Evolutionary conservation across 108 stramenopile species (phyloP).

Genomic region (Stephanodiscus minutulus): DNA sequence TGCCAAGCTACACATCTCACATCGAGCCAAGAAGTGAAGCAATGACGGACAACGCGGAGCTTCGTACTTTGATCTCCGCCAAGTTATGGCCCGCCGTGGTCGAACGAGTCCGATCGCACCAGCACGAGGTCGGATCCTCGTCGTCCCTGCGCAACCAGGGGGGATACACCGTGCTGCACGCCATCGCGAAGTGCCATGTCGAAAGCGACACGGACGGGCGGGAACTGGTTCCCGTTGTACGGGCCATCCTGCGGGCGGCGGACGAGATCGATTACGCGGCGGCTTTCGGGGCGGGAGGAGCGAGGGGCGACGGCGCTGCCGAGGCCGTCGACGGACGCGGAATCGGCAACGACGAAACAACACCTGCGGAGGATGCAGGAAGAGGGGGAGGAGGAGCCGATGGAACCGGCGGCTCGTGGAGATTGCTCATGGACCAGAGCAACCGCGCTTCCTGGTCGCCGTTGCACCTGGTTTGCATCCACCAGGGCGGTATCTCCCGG

Average conservation of each 20-base stretch:
- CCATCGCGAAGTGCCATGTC: constrained; percentile 30
- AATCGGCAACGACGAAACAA: constrained; percentile 3
- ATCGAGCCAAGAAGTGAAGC: neutral
- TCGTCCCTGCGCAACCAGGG: constrained; percentile 22
- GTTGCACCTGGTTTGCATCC: constrained; percentile 39
- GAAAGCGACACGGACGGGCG: constrained; percentile 5
- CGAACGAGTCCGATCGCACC: constrained; percentile 11
- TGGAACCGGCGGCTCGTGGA: constrained; percentile 29
- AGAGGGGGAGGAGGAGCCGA: neutral
- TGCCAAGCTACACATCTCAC: too few species aligned
- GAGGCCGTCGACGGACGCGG: neutral
- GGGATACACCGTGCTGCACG: constrained; percentile 42
- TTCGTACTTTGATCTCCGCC: constrained; percentile 20
- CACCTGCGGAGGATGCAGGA: neutral
- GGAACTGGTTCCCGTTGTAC: constrained; percentile 23
- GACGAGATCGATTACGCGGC: constrained; percentile 34
- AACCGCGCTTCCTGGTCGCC: constrained; percentile 41
- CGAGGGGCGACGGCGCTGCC: neutral
- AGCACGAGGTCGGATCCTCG: constrained; percentile 34
- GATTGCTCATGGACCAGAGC: constrained; percentile 35
- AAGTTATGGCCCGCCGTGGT: constrained; percentile 18
- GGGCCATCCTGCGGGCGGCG: constrained; percentile 29
- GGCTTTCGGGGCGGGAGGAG: neutral
- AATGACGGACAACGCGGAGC: constrained; percentile 11
- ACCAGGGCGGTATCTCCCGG: constrained; percentile 25